phyloP scores from a whole-genome alignment of 202 grass and related monocot genomes.

The Setaria viridis region DNA sequence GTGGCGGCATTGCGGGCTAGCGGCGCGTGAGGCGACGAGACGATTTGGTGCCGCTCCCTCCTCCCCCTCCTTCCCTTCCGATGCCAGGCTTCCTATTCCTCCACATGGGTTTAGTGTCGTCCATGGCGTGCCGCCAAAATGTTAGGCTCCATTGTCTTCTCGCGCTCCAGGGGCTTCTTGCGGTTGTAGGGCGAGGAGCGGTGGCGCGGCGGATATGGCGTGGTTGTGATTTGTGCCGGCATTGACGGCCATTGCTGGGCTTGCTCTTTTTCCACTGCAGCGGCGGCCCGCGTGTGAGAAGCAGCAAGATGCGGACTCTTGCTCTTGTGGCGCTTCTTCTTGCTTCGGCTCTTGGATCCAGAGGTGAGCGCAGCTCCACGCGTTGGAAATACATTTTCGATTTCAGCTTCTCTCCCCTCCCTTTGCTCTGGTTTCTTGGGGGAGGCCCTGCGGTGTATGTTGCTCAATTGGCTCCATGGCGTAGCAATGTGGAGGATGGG shows the following conservation, averaged over 20 bases:
- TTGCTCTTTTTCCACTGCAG: not conserved
- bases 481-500: not conserved
- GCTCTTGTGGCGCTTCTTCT: conserved; percentile 46
- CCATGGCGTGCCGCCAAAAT: conserved; percentile 51
- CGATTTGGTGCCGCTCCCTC: not conserved
- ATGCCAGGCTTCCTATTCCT: not conserved
- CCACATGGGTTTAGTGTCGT: conserved; percentile 34
- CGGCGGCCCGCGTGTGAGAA: not conserved
- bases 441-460: not conserved
- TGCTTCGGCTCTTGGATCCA: conserved; percentile 66
- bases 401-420: not conserved
- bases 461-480: not conserved
- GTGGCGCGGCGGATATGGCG: not conserved
- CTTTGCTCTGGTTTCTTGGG: not conserved
- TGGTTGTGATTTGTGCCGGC: conserved; percentile 34
- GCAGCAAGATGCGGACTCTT: conserved; percentile 48
- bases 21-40: too few species aligned
- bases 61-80: not conserved
- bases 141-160: conserved; percentile 14
- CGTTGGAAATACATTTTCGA: conserved; percentile 1
- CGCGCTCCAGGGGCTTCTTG: conserved; percentile 37
- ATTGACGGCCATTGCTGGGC: conserved; percentile 19
- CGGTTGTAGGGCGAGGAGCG: conserved; percentile 21
- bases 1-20: too few species aligned
- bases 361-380: conserved; percentile 54